Base-by-base conservation (phyloP, 257 asterid genomes). In the Scutellaria barbata region DNA sequence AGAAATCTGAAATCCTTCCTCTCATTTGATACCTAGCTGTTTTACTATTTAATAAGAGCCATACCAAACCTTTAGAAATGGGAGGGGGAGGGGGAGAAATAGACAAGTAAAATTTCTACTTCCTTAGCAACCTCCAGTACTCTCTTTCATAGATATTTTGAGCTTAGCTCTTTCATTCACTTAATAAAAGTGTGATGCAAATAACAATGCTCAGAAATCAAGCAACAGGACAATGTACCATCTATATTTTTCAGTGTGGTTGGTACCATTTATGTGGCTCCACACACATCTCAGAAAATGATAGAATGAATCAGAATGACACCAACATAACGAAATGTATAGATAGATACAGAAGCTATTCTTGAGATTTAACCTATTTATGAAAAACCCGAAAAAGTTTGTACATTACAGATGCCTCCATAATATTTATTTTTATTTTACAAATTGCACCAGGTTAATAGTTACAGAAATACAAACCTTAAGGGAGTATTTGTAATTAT, bases 251-350 rank as follows among this genome's bases (percentile, higher is more conserved):
- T 40, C 52, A 50, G 33, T 12, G 54, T 52, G 63, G 63, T 55
- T 68, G 73, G 53, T 53, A 11, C 41, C 17, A 11, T 68, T 39
- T n/a, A 67, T 50, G 37, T 51, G 56, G 50, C 60, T 35, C 50
- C 59, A 66, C 72, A 51, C 10, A 52, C 51, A 67, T 52, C 52
- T 41, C 52, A 52, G 50, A 51, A 18, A 52, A 3, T 8, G 40
- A 17, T 10, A 4, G 42, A 68, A 39, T 18, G 63, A 54, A 54
- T 7, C 30, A 13, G 40, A 30, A 41, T 41, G 43, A 46, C 37
- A 7, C 30, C 7, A 13, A 13, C 63, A 39, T 3, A 37, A 17
- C 10, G 18, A 41, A 33, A 57, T 57, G 11, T 57, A 57, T 7
- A 33, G 10, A 33, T 22, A 7, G 1, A 22, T 25, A 56, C 62